Percentiles rank a stretch among this genome's conserved stretches.
phyloP scores from a whole-genome alignment of 2,329 filamentous ascomycete species.

The Talaromyces pinophilus region DNA sequence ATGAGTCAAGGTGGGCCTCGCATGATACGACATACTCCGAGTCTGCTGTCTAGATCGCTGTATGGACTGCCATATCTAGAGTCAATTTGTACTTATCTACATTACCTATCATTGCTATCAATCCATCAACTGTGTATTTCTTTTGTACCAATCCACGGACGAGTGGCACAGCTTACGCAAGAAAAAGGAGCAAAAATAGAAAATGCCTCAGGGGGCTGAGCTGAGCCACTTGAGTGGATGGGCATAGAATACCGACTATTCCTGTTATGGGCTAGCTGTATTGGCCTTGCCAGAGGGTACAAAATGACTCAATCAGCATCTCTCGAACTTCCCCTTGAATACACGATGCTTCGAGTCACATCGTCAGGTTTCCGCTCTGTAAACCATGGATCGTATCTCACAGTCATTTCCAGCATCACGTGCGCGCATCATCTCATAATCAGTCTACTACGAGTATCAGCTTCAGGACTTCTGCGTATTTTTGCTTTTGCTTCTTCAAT shows the following conservation, averaged over 20 bases:
- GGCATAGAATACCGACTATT: not conserved
- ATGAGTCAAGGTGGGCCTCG: not conserved
- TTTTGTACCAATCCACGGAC: not conserved
- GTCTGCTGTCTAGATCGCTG: not conserved
- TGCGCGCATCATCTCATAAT: not conserved
- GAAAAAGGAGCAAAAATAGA: slow-evolving; percentile 3
- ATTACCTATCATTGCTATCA: not conserved
- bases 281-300: not conserved
- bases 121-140: no score
- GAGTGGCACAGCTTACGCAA: not conserved
- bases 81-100: not conserved
- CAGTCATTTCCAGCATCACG: not conserved
- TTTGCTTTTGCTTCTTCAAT: not conserved
- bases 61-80: not conserved
- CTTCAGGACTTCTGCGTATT: not conserved
- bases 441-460: not conserved
- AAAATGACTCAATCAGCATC: not conserved
- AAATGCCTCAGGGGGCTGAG: slow-evolving; percentile 21
- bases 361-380: not conserved
- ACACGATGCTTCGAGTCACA: not conserved
- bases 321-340: not conserved
- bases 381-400: slow-evolving; percentile 6
- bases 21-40: slow-evolving; percentile 4
- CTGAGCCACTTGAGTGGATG: slow-evolving; percentile 14
- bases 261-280: not conserved